A percentile compares a stretch with the other conserved stretches of the same genome.
Evolutionary conservation across 495 filamentous ascomycete genomes (phyloP).

Genomic region (Clavariopsis aquatica): DNA sequence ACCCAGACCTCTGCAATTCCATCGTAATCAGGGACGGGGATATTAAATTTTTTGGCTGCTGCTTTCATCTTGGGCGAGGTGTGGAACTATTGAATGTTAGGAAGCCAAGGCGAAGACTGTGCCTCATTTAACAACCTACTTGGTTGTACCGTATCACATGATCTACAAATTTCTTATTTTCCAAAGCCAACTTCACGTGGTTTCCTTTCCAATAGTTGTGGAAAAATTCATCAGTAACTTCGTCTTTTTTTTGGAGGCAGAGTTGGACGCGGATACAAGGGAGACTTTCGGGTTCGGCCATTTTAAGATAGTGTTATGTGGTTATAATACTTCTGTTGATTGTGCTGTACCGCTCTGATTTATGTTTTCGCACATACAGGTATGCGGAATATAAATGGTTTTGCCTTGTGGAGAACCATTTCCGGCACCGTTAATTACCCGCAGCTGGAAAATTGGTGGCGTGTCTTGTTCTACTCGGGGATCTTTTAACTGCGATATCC

Average conservation of each 20-base stretch:
- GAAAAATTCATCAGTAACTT: slow-evolving; percentile 35
- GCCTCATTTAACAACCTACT: too few relatives aligned
- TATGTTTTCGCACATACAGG: too few relatives aligned
- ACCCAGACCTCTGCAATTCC: slow-evolving; percentile 40
- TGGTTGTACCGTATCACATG: slow-evolving; percentile 36
- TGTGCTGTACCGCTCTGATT: too few relatives aligned
- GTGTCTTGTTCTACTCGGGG: not conserved
- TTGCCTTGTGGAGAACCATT: not conserved
- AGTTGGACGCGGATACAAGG: slow-evolving; percentile 30
- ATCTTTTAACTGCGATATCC: too few relatives aligned
- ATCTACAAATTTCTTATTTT: slow-evolving; percentile 34
- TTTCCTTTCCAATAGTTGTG: slow-evolving; percentile 33
- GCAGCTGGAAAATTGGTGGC: not conserved
- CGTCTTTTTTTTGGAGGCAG: slow-evolving; percentile 33
- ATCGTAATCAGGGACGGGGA: slow-evolving; percentile 36
- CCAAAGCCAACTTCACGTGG: slow-evolving; percentile 34
- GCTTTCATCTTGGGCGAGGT: slow-evolving; percentile 26
- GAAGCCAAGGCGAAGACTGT: not conserved
- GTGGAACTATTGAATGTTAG: slow-evolving; percentile 20
- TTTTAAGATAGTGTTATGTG: not conserved
- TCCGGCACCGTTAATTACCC: not conserved
- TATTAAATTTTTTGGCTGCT: slow-evolving; percentile 23
- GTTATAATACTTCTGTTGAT: too few relatives aligned
- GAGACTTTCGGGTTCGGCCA: slow-evolving; percentile 16
- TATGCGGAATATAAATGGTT: not conserved